Evolutionary conservation across 1,284 basidiomycete species (phyloP).

Genomic region (Agroathelia rolfsii): DNA sequence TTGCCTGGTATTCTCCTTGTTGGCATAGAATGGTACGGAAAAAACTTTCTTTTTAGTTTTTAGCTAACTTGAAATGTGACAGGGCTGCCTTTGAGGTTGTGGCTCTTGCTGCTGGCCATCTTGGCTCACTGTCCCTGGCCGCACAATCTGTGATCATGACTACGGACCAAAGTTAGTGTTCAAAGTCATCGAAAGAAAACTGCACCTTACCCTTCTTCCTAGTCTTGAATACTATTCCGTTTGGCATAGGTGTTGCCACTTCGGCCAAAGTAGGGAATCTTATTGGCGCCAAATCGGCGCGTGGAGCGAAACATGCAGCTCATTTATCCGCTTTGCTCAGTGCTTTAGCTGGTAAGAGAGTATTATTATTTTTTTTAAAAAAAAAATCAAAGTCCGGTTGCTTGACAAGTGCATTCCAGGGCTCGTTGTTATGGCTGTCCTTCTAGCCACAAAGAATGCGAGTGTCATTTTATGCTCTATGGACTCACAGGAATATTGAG

Average conservation of each 20-base stretch:
- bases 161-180: constrained; percentile 56
- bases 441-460: constrained; percentile 50
- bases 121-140: constrained; percentile 57
- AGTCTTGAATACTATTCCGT: constrained; percentile 61
- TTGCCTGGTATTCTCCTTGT: constrained; percentile 71
- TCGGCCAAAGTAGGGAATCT: constrained; percentile 67
- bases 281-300: constrained; percentile 48
- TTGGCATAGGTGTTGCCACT: constrained; percentile 64
- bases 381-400: no score
- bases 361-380: no score
- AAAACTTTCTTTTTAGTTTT: constrained; percentile 10
- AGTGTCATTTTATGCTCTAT: constrained; percentile 9
- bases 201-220: no score
- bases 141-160: constrained; percentile 78
- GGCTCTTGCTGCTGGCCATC: constrained; percentile 61
- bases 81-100: constrained; percentile 78
- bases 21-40: constrained; percentile 73
- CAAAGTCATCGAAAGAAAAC: no score
- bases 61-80: constrained; percentile 1
- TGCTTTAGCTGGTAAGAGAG: constrained; percentile 50
- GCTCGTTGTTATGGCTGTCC: constrained; percentile 44
- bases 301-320: constrained; percentile 47
- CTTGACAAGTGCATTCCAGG: no score
- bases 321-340: constrained; percentile 57
- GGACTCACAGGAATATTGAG: constrained; percentile 3